Base-by-base conservation (phyloP, 768 basidiomycete species). In the Galerina marginata region DNA sequence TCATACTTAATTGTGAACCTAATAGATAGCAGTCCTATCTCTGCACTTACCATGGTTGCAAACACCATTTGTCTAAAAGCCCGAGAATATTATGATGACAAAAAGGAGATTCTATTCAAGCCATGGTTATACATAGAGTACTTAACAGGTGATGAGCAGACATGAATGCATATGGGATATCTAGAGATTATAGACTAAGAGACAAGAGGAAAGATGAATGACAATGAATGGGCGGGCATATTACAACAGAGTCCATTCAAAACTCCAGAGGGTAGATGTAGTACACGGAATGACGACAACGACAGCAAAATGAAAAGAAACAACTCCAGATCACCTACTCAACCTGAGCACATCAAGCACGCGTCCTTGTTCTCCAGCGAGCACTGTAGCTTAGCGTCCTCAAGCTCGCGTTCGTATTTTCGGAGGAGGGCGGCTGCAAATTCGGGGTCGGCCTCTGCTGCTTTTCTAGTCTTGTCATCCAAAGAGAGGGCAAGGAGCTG, bases 301-400 rank as follows among this genome's bases (percentile, higher is more conserved):
- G 45, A 60, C 37, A 57, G 44, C 54, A 29, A 37, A 55, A 37
- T 15, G 39, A 14, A 43, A 54, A 56, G 47, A 33, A 33, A 33
- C 2, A 20, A 2, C 29, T 33, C 29, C 29, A 46, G 14, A 44
- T 23, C 6, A 12, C 23, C 16, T 4, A 20, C 12, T 33, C 16
- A 93, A 56, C 89, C 91, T 61, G 92, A 93, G 77, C 93, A 95
- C 93, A 95, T 95, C 72, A 95, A 67, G 71, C 94, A 96, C 1
- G 91, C 93, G 56, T 96, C 95, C 81, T 95, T 95, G 77, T 96
- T 96, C 74, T 96, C 94, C 50, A 96, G 67, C 63, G 92, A 93
- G 70, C 95, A 96, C 71, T 84, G 75, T 58, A 95, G 73, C 76
- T 90, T 89, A 5, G 88, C 95, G 60, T 92, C 89, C 73, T 92